Percentiles rank a stretch among this genome's conserved stretches.
Conservation (phyloP, 805 yeast genomes). For the Peterozyma xylosa region DNA sequence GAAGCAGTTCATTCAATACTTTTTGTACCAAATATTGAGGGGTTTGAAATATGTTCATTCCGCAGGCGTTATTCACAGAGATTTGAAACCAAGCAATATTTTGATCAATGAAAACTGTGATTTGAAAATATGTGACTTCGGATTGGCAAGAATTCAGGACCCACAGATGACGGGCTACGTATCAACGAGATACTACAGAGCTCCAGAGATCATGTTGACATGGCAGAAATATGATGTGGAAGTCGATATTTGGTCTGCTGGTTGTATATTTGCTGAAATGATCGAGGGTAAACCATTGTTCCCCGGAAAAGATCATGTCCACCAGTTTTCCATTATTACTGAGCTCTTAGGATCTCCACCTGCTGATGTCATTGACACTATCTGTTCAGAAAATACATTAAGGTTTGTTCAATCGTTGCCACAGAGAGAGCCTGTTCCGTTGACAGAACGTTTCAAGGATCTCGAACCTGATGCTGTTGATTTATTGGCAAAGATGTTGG, state of each 20-base stretch:
- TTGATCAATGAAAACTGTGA: slow-evolving; percentile 95
- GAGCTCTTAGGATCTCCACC: slow-evolving; percentile 94
- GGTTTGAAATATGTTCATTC: slow-evolving; percentile 92
- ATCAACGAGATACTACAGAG: slow-evolving; percentile 90
- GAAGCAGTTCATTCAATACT: slow-evolving; percentile 94
- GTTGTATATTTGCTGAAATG: slow-evolving; percentile 96
- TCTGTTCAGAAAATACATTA: slow-evolving; percentile 90
- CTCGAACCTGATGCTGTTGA: slow-evolving; percentile 86
- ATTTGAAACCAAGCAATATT: slow-evolving; percentile 88
- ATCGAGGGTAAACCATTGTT: slow-evolving; percentile 93
- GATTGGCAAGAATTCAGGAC: slow-evolving; percentile 93
- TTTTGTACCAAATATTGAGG: slow-evolving; percentile 88
- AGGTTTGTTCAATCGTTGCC: slow-evolving; percentile 93
- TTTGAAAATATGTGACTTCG: slow-evolving; percentile 93
- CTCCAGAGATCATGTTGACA: slow-evolving; percentile 97
- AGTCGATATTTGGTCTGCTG: slow-evolving; percentile 97
- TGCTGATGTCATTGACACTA: slow-evolving; percentile 89
- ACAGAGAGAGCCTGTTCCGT: slow-evolving; percentile 84
- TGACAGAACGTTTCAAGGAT: slow-evolving; percentile 70
- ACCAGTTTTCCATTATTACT: slow-evolving; percentile 94
- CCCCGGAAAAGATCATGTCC: slow-evolving; percentile 98
- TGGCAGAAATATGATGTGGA: slow-evolving; percentile 98
- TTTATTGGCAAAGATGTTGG: slow-evolving; percentile 79
- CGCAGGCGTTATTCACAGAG: slow-evolving; percentile 93
- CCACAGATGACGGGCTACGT: slow-evolving; percentile 99